Percentiles rank a stretch among this genome's conserved stretches.
Evolutionary conservation across 768 basidiomycete genomes (phyloP).

Genomic region (Tricholoma furcatifolium): DNA sequence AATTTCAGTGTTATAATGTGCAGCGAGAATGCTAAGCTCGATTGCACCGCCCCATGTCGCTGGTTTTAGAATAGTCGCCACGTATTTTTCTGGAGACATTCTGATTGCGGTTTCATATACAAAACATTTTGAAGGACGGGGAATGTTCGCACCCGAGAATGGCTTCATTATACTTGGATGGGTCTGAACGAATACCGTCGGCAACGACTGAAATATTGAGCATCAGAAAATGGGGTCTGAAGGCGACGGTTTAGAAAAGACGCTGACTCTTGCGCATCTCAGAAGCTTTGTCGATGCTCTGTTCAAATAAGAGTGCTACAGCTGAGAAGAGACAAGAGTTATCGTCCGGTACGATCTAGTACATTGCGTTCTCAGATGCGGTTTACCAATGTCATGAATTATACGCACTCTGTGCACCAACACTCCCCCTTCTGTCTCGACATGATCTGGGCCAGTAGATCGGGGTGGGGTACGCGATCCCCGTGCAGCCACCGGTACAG

Average conservation of each 20-base stretch:
- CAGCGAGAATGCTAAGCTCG: slow-evolving; percentile 82
- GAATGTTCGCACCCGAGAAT: slow-evolving; percentile 71
- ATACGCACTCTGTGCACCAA: slow-evolving; percentile 68
- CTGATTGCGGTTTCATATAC: slow-evolving; percentile 18
- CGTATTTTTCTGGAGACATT: slow-evolving; percentile 68
- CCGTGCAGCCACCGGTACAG: background rate
- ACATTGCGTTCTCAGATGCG: no score
- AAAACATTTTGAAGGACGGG: background rate
- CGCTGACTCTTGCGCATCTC: slow-evolving; percentile 71
- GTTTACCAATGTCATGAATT: no score
- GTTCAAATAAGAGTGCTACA: slow-evolving; percentile 81
- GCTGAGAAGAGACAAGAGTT: slow-evolving; percentile 95
- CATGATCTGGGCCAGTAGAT: slow-evolving; percentile 49
- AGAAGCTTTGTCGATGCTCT: slow-evolving; percentile 69
- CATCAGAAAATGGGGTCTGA: background rate
- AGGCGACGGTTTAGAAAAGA: background rate
- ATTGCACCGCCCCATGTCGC: slow-evolving; percentile 95
- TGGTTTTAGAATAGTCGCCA: slow-evolving; percentile 75
- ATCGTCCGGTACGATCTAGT: slow-evolving; percentile 83
- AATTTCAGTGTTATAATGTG: slow-evolving; percentile 83
- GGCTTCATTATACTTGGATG: slow-evolving; percentile 75
- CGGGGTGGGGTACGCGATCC: slow-evolving; percentile 5
- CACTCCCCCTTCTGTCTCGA: slow-evolving; percentile 60
- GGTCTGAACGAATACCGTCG: slow-evolving; percentile 71
- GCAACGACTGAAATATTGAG: slow-evolving; percentile 64